Evolutionary conservation across 768 basidiomycete species (phyloP).

Genomic region (Glaciozyma antarctica): DNA sequence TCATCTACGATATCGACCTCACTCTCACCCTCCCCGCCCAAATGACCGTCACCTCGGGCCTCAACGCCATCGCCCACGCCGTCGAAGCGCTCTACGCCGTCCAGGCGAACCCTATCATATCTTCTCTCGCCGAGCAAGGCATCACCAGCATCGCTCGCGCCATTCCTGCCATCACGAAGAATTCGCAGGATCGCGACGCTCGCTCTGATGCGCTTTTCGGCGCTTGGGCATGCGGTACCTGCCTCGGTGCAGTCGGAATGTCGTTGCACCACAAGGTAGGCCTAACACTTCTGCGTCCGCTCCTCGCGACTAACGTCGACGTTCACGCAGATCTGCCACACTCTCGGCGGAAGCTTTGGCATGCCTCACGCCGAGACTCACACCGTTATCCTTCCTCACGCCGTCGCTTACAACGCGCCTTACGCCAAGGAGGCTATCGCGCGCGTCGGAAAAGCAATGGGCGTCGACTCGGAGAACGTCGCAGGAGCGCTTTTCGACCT

Average conservation of each 20-base stretch:
- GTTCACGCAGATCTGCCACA: slow-evolving; percentile 17
- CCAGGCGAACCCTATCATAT: slow-evolving; percentile 42
- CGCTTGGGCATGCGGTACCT: slow-evolving; percentile 42
- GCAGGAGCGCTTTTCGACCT: slow-evolving; percentile 30
- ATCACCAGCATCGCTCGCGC: slow-evolving; percentile 39
- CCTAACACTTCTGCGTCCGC: not conserved
- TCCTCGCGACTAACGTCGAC: not conserved
- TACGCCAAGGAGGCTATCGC: slow-evolving; percentile 38
- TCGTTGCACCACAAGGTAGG: slow-evolving; percentile 42
- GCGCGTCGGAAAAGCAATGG: slow-evolving; percentile 39
- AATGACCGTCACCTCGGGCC: slow-evolving; percentile 38
- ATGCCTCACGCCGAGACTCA: slow-evolving; percentile 45
- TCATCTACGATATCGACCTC: slow-evolving; percentile 43
- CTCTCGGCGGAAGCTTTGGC: slow-evolving; percentile 43
- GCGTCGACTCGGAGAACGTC: slow-evolving; percentile 31
- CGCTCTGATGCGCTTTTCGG: slow-evolving; percentile 41
- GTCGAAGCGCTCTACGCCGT: slow-evolving; percentile 44
- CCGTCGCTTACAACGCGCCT: slow-evolving; percentile 43
- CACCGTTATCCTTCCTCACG: slow-evolving; percentile 45
- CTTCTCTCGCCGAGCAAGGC: slow-evolving; percentile 42
- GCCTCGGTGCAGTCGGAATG: slow-evolving; percentile 41
- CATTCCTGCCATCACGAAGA: slow-evolving; percentile 38
- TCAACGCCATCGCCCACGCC: slow-evolving; percentile 46
- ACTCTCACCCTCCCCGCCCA: not conserved
- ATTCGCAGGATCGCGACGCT: slow-evolving; percentile 37